A percentile compares a stretch with the other conserved stretches of the same genome.
phyloP scores from a whole-genome alignment of 2,329 filamentous ascomycete genomes.

The Diaporthe sp. region DNA sequence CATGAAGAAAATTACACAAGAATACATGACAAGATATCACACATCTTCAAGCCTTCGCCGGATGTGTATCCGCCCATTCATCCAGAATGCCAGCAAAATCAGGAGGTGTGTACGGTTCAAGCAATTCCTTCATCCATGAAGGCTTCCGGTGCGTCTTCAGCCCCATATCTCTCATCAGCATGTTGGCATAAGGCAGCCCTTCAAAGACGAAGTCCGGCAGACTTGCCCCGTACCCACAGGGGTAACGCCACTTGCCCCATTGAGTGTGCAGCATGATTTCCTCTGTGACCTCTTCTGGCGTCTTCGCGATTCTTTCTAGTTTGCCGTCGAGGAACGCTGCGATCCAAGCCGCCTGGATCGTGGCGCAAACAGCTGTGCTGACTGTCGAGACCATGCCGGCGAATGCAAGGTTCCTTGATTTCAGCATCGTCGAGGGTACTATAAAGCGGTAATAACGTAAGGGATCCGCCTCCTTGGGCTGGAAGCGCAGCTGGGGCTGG shows the following conservation, averaged over 20 bases:
- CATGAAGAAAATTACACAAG: neutral
- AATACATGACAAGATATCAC: neutral
- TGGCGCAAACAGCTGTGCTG: conserved; percentile 47
- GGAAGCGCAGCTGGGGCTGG: conserved; percentile 25
- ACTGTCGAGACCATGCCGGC: conserved; percentile 39
- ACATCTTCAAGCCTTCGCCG: conserved; percentile 18
- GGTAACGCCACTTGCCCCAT: conserved; percentile 65
- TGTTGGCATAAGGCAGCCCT: conserved; percentile 62
- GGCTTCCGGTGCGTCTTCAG: conserved; percentile 36
- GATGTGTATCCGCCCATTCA: conserved; percentile 40
- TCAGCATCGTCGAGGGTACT: conserved; percentile 28
- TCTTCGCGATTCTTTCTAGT: conserved; percentile 47
- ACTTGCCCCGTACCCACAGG: conserved; percentile 59
- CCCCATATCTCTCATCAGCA: conserved; percentile 38
- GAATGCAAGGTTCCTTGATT: conserved; percentile 23
- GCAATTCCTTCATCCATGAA: conserved; percentile 32
- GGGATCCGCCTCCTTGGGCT: conserved; percentile 19
- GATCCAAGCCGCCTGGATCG: conserved; percentile 62
- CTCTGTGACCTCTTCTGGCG: conserved; percentile 47
- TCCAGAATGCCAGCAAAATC: conserved; percentile 43
- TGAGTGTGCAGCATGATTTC: conserved; percentile 62
- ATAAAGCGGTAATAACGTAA: conserved; percentile 32
- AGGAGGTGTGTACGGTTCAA: conserved; percentile 29
- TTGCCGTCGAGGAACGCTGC: conserved; percentile 66
- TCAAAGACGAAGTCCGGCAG: conserved; percentile 70